Evolutionary conservation across 2,329 filamentous ascomycete genomes (phyloP), one percentile per base, ranked within the genome.

Genomic region (Myriosclerotinia duriaeana): DNA sequence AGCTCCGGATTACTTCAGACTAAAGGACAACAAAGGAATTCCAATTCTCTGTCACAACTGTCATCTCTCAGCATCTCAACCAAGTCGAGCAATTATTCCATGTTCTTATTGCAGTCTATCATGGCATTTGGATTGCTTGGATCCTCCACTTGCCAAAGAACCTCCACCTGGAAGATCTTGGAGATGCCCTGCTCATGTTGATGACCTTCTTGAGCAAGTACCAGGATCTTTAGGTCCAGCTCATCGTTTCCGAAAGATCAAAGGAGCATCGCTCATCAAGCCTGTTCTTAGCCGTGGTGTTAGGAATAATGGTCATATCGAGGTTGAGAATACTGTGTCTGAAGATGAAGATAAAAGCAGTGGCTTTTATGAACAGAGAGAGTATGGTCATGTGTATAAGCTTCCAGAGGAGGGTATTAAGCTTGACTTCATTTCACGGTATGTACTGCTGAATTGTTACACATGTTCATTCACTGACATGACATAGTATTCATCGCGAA

Each of bases 121-220:
- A 75, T 99, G 93, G 90, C 95, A 99, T 79, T 82, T 97, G 62
- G 94, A 98, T 78, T 99, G 95, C 78, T 81, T 96, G 20, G 89
- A 96, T 75, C 91, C 92, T 38, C 93, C 94, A 44, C 80, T 93
- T 74, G 87, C 93, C 44, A 87, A 90, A 65, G 90, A 92, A 50
- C 93, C 93, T 14, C 84, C 87, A 61, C 82, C 89, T 62, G 87
- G 89, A 56, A 80, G 82, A 74, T 89, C 88, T 65, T 99, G 93
- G 92, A 89, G 88, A 78, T 99, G 95, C 76, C 94, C 94, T 60
- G 87, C 90, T 70, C 95, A 99, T 76, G 83, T 90, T 53, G 91
- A 95, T 64, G 88, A 94, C 69, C 84, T 93, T 66, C 82, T 96
- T 66, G 80, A 79, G 40, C 80, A 84, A 56, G 79, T 89, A 26